phyloP scores from a whole-genome alignment of 2,329 filamentous ascomycete species.

The Nemania diffusa region DNA sequence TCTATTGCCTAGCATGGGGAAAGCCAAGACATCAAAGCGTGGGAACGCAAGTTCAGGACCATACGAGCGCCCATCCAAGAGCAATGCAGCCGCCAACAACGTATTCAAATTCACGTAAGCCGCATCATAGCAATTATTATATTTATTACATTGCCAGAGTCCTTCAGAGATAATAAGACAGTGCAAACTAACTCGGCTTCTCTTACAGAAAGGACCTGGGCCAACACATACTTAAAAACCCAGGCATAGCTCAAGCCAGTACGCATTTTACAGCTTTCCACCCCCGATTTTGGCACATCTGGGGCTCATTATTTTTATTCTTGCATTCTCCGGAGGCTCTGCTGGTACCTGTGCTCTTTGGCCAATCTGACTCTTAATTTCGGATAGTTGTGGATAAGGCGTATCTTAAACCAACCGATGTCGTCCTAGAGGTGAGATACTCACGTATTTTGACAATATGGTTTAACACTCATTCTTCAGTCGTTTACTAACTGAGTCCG shows the following conservation, averaged over 20 bases:
- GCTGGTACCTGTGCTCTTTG: background rate
- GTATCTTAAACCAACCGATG: conserved; percentile 87
- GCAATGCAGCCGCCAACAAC: conserved; percentile 68
- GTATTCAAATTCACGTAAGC: conserved; percentile 87
- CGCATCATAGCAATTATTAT: background rate
- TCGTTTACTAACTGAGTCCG: conserved; percentile 2
- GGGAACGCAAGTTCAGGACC: conserved; percentile 50
- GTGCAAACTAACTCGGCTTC: background rate
- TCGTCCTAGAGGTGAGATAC: conserved; percentile 90
- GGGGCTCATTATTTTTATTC: background rate
- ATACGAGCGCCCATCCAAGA: conserved; percentile 55
- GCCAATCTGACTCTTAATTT: conserved; percentile 70
- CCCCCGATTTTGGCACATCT: no score
- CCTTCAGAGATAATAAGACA: background rate
- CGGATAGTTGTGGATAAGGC: conserved; percentile 81
- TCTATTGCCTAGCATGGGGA: conserved; percentile 49
- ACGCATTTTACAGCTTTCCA: background rate
- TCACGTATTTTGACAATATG: background rate
- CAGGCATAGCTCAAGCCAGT: conserved; percentile 37
- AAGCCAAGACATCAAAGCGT: conserved; percentile 54
- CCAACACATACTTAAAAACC: conserved; percentile 78
- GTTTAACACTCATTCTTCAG: background rate
- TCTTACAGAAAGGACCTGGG: conserved; percentile 68
- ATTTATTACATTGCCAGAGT: background rate
- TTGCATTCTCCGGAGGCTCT: background rate